Evolutionary conservation across 2,329 filamentous ascomycete species (phyloP).

Genomic region (Bertia moriformis): DNA sequence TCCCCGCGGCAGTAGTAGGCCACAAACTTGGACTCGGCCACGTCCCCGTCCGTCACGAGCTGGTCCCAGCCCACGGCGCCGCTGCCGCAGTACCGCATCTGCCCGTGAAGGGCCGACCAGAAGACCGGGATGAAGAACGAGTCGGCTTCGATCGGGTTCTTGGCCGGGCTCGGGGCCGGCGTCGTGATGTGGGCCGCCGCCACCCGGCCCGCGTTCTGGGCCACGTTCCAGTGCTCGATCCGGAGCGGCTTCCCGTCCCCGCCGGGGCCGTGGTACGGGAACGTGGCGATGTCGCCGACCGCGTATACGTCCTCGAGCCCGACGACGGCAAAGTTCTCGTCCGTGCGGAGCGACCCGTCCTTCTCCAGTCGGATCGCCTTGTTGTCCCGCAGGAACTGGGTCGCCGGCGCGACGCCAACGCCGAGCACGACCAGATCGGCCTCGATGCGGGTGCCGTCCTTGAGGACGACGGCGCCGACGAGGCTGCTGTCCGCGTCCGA

Average conservation of each 20-base stretch:
- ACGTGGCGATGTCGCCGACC: constrained; percentile 87
- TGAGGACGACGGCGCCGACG: constrained; percentile 69
- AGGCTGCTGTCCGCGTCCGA: constrained; percentile 51
- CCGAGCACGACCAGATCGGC: constrained; percentile 87
- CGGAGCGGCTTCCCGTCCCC: constrained; percentile 59
- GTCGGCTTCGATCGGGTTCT: constrained; percentile 41
- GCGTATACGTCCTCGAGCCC: constrained; percentile 76
- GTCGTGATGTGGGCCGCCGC: constrained; percentile 67
- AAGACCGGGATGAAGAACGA: constrained; percentile 76
- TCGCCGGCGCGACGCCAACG: constrained; percentile 76
- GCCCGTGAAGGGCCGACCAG: constrained; percentile 83
- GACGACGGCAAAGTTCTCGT: constrained; percentile 64
- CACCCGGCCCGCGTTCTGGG: constrained; percentile 75
- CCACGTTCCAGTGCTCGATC: constrained; percentile 98
- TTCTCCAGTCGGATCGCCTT: constrained; percentile 54
- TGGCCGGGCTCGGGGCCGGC: no score
- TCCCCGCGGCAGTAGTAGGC: constrained; percentile 83
- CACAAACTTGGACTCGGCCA: constrained; percentile 66
- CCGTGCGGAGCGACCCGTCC: constrained; percentile 70
- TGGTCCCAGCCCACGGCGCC: constrained; percentile 76
- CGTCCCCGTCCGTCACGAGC: constrained; percentile 63
- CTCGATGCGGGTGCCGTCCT: constrained; percentile 70
- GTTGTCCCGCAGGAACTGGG: constrained; percentile 66
- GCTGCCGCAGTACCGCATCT: constrained; percentile 81
- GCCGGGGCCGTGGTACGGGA: constrained; percentile 82